phyloP scores from a whole-genome alignment of 2,329 filamentous ascomycete species.

The Scedosporium dehoogii region DNA sequence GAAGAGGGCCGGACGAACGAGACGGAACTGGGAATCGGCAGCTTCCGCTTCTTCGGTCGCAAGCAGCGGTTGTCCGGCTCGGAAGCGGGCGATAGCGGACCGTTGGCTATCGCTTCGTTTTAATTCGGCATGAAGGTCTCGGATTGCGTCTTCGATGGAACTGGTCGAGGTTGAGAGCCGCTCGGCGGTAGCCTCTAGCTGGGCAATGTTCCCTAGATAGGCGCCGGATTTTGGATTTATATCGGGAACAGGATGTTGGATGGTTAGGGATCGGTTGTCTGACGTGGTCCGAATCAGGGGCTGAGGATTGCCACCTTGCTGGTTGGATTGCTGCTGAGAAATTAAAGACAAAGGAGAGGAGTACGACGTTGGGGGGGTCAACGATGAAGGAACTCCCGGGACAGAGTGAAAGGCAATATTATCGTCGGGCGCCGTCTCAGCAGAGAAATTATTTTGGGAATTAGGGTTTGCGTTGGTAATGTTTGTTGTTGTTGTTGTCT shows the following conservation, averaged over 20 bases:
- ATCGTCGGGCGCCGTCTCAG: neutral
- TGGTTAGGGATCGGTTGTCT: constrained; percentile 29
- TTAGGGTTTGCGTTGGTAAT: neutral
- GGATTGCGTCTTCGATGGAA: constrained; percentile 69
- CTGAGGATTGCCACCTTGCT: constrained; percentile 13
- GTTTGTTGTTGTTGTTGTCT: neutral
- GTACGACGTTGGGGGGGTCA: constrained; percentile 1
- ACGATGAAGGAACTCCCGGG: neutral
- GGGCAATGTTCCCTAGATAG: constrained; percentile 57
- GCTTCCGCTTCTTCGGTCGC: constrained; percentile 3
- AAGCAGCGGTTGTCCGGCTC: constrained; percentile 13
- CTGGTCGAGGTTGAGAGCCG: constrained; percentile 58
- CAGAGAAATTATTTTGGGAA: neutral
- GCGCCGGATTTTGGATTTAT: constrained; percentile 50
- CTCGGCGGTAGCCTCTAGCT: constrained; percentile 67
- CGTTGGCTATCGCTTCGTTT: constrained; percentile 60
- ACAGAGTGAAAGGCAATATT: neutral
- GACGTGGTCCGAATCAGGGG: constrained; percentile 39
- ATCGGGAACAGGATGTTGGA: constrained; percentile 53
- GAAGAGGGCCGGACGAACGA: constrained; percentile 19
- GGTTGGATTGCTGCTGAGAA: constrained; percentile 11
- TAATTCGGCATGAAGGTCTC: constrained; percentile 60
- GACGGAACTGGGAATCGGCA: constrained; percentile 12
- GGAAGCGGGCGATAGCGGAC: constrained; percentile 45
- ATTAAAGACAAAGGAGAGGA: constrained; percentile 9